phyloP scores from a whole-genome alignment of 495 filamentous ascomycete genomes.

The Peziza echinospora region DNA sequence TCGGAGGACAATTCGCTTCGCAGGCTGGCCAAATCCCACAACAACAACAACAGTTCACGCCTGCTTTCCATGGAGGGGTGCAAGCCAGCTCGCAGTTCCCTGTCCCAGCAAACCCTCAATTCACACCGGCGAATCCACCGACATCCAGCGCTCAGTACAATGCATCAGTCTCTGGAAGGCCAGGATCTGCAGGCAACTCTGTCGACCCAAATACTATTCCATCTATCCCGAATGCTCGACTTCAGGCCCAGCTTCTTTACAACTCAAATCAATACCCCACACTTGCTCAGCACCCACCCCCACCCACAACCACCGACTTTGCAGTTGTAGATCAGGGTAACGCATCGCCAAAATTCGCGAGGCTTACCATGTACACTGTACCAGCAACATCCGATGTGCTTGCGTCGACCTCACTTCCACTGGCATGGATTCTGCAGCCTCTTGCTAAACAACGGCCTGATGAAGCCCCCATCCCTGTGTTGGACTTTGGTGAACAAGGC shows the following conservation, averaged over 20 bases:
- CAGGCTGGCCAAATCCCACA: constrained; percentile 20
- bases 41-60: constrained; percentile 22
- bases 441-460: constrained; percentile 65
- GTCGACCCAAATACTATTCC: constrained; percentile 89
- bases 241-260: constrained; percentile 61
- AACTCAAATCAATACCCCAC: constrained; percentile 76
- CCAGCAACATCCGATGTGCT: constrained; percentile 66
- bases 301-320: constrained; percentile 74
- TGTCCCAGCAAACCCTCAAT: constrained; percentile 35
- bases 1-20: constrained; percentile 22
- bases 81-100: constrained; percentile 33
- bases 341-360: constrained; percentile 81
- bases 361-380: constrained; percentile 79
- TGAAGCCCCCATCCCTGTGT: constrained; percentile 68
- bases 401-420: constrained; percentile 51
- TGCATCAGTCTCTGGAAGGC: constrained; percentile 17
- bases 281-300: constrained; percentile 75
- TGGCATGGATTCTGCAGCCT: constrained; percentile 78
- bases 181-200: constrained; percentile 42
- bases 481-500: constrained; percentile 84
- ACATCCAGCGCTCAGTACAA: constrained; percentile 36
- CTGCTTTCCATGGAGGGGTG: constrained; percentile 32
- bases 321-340: constrained; percentile 90
- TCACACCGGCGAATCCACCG: constrained; percentile 32
- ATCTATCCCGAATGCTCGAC: constrained; percentile 69